These are phyloP conservation scores for Diaporthe longicolla DNA, from an alignment of 2,329 filamentous ascomycete species.

Conservation along the genomic window DNA sequence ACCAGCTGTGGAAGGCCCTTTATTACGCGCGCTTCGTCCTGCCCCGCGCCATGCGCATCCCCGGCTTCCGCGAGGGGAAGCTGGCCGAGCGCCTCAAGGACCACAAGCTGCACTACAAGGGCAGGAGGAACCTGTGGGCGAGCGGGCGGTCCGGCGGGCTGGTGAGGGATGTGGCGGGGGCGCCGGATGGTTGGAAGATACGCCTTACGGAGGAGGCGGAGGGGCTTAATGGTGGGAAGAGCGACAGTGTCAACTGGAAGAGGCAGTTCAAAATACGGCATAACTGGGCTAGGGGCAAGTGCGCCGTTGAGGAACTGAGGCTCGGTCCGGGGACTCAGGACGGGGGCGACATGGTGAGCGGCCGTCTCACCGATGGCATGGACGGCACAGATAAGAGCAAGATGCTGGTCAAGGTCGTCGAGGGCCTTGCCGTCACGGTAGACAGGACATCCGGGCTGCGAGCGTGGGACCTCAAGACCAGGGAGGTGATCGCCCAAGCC, in stretches of 20 bases:
- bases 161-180: slow-evolving; percentile 44
- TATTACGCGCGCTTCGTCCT: slow-evolving; percentile 92
- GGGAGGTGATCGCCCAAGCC: slow-evolving; percentile 69
- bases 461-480: slow-evolving; percentile 81
- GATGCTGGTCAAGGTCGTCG: slow-evolving; percentile 83
- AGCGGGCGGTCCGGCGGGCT: slow-evolving; percentile 61
- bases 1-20: slow-evolving; percentile 89
- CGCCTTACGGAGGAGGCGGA: slow-evolving; percentile 59
- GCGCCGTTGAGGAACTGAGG: slow-evolving; percentile 82
- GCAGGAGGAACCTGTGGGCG: slow-evolving; percentile 60
- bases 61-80: slow-evolving; percentile 69
- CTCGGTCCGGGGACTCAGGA: slow-evolving; percentile 44
- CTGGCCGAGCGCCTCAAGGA: slow-evolving; percentile 45
- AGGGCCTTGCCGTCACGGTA: slow-evolving; percentile 83
- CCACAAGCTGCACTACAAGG: slow-evolving; percentile 60
- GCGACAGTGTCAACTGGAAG: slow-evolving; percentile 80
- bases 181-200: slow-evolving; percentile 18
- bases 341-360: neutral
- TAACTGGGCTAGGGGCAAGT: slow-evolving; percentile 90
- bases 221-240: slow-evolving; percentile 47
- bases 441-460: slow-evolving; percentile 79
- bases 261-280: slow-evolving; percentile 88
- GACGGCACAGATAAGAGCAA: slow-evolving; percentile 54
- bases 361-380: slow-evolving; percentile 35
- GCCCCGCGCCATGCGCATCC: slow-evolving; percentile 82